phyloP scores from a whole-genome alignment of 139 green algal genomes.

The Chlorella sp. region DNA sequence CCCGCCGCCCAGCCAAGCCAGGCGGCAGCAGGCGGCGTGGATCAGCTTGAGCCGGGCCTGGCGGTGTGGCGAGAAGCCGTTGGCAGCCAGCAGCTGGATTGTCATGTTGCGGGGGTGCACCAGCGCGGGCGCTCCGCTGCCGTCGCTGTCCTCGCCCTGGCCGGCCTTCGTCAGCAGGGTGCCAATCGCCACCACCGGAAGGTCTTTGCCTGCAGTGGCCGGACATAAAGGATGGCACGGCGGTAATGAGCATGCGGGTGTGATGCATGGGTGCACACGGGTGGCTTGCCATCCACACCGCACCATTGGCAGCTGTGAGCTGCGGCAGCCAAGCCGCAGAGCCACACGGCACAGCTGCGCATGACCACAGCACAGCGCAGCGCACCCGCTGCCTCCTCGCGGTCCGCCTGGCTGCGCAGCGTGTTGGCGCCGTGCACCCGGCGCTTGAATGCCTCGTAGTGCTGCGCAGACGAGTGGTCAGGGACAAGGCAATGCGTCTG shows the following conservation, averaged over 20 bases:
- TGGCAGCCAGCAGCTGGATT: neutral
- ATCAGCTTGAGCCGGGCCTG: neutral
- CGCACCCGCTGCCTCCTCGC: neutral
- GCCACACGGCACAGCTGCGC: too few relatives aligned
- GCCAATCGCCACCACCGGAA: neutral
- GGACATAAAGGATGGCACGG: too few relatives aligned
- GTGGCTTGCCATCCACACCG: neutral
- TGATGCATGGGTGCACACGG: neutral
- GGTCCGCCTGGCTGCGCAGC: neutral
- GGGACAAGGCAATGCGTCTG: neutral
- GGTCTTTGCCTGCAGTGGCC: conserved; percentile 3
- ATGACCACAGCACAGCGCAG: neutral
- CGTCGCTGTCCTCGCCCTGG: neutral
- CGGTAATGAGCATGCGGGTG: too few relatives aligned
- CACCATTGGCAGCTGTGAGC: neutral
- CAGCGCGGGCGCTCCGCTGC: neutral
- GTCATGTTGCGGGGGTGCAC: neutral
- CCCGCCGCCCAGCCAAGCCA: neutral
- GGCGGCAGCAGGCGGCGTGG: neutral
- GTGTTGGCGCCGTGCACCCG: neutral
- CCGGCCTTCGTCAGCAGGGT: neutral
- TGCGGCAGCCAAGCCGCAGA: too few relatives aligned
- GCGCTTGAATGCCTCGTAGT: conserved; percentile 6
- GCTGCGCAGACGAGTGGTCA: neutral
- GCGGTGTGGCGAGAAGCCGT: neutral